Evolutionary conservation across 345 rosid species (phyloP), one percentile per base, ranked within the genome.

Genomic region (Brassica incana): DNA sequence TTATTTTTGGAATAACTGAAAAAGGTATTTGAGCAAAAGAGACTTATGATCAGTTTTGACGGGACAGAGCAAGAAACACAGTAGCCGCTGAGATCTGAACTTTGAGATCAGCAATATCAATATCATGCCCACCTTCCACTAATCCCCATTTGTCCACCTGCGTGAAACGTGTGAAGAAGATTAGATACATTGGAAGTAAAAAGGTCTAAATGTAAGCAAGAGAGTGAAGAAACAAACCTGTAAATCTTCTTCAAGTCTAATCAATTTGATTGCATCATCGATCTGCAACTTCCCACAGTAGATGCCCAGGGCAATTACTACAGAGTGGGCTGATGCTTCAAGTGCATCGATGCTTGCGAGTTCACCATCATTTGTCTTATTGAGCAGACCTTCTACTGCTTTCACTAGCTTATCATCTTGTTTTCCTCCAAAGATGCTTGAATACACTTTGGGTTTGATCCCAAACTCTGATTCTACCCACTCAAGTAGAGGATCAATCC

Each of bases 91-190:
- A 81, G 65, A 95, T 88, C 80, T 90, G 97, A 65, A 92, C 98
- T 91, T 79, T 90, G 5, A 95, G 90, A 89, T 93, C 99, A 35
- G 99, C 98, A 64, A 93, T 83, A 83, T 95, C 98, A 64, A 95
- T 67, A 75, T 95, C 99, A 18, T 91, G 98, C 29, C 98, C 98
- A 1, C 98, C 99, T 87, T 93, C 98, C 11, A 93, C 99, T 60
- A 95, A 83, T 75, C 99, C 99, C 99, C 99, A 95, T 74, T 73
- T 90, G 78, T 88, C 92, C 73, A 93, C 94, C 99, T 95, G 84
- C 82, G 82, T 5, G 7, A 69, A 25, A 36, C 85, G 78, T 20
- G 40, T 5, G 23, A 52, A 68, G 2, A 75, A 30, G 58, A 45
- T 67, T 40, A 74, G 82, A 33, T 65, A 29, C 65, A 59, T 33